Conservation (phyloP, 768 basidiomycete genomes). For the Pulveroboletus sp. region DNA sequence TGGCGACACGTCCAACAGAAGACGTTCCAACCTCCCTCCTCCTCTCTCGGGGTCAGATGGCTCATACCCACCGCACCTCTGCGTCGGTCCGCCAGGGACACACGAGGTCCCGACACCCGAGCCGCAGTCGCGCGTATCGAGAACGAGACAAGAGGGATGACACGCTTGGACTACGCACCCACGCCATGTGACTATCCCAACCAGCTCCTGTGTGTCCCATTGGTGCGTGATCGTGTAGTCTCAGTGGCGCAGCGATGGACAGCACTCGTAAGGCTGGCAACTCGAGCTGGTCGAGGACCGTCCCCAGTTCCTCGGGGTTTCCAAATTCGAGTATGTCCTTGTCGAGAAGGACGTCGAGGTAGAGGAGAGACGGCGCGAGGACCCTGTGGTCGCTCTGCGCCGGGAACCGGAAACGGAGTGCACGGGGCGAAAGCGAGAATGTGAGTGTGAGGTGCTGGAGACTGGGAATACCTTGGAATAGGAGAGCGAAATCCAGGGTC, state of each 20-base stretch:
- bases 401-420: slow-evolving; percentile 9
- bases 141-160: slow-evolving; percentile 14
- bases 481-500: slow-evolving; percentile 15
- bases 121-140: neutral
- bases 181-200: slow-evolving; percentile 6
- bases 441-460: slow-evolving; percentile 15
- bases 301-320: slow-evolving; percentile 12
- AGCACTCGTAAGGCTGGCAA: slow-evolving; percentile 19
- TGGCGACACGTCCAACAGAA: too few relatives aligned
- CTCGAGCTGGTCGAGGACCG: slow-evolving; percentile 19
- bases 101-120: slow-evolving; percentile 6
- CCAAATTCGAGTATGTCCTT: slow-evolving; percentile 19
- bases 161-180: slow-evolving; percentile 15
- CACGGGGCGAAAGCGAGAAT: slow-evolving; percentile 8
- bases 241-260: slow-evolving; percentile 3
- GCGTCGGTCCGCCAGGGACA: neutral
- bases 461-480: slow-evolving; percentile 17
- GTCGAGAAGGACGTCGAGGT: slow-evolving; percentile 19
- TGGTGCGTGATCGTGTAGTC: neutral
- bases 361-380: slow-evolving; percentile 5
- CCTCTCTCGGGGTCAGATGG: neutral
- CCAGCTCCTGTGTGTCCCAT: neutral
- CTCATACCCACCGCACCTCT: neutral
- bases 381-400: neutral
- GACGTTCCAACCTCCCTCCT: neutral